Base-by-base conservation (phyloP, 352 stramenopile species). In the Globisporangium takayamanum region DNA sequence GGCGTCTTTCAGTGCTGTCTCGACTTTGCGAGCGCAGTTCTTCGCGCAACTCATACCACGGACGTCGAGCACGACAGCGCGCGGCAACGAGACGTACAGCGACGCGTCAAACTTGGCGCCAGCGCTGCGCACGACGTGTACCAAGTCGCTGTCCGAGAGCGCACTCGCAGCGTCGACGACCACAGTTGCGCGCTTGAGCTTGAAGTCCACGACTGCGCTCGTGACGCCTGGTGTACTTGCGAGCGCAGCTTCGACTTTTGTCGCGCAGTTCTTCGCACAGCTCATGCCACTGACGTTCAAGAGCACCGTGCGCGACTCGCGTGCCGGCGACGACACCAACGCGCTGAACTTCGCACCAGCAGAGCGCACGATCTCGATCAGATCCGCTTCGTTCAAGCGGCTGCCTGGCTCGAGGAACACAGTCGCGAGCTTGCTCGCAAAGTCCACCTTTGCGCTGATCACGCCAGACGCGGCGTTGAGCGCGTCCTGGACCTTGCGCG, bases 391-490 rank as follows among this genome's bases (percentile, higher is more conserved):
- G 15, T 74, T 84, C 28, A 92, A 44, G 22, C 80, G 76, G 45
- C 84, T 92, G 5, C 66, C 74, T 5, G 78, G 82, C 54, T 92
- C 80, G 39, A 93, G 65, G 56, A 88, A 88, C 45, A 95, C 70
- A 5, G 83, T 89, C 10, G 78, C 83, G n/a, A 78, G 72, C 58
- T 87, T 89, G 50, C 72, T 82, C 18, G 73, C 59, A 54, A 93
- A 92, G 62, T 93, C 80, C 28, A 95, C 83, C 30, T 80, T 88
- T 26, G 84, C 85, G 26, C 69, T 88, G 28, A 89, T 80, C n/a
- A 95, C 85, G 14, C 85, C 85, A 8, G 68, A 59, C 0, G 70
- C 68, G 18, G 69, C 67, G 50, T 68, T 84, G n/a, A 95, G 54
- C n/a, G 80, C 80, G 11, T 62, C 48, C 50, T 95, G 74, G 6